These are phyloP conservation scores for Cladophialophora psammophila DNA, from an alignment of 2,329 filamentous ascomycete species.

Conservation along the genomic window DNA sequence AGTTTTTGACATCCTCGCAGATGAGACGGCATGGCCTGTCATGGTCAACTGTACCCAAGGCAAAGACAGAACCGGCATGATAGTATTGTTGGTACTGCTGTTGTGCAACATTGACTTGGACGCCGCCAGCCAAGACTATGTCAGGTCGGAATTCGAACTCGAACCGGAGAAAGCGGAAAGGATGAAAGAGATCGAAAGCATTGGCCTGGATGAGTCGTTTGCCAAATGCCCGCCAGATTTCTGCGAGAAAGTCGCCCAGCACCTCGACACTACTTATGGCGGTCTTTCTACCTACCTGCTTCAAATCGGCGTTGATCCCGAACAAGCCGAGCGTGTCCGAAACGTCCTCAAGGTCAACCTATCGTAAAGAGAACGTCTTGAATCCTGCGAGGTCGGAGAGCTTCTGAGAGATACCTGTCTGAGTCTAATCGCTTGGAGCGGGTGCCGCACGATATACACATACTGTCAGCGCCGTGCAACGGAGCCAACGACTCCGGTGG, in stretches of 20 bases:
- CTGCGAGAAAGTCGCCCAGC: constrained; percentile 64
- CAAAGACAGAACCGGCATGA: constrained; percentile 81
- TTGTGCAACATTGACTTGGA: constrained; percentile 56
- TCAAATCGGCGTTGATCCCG: constrained; percentile 64
- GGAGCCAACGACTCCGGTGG: too few species aligned
- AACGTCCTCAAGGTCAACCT: constrained; percentile 18
- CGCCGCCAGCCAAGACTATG: constrained; percentile 76
- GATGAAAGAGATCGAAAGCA: constrained; percentile 70
- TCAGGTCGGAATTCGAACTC: constrained; percentile 68
- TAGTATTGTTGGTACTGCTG: constrained; percentile 72
- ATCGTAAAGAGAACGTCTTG: background rate
- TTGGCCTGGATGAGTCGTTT: constrained; percentile 79
- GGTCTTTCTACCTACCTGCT: constrained; percentile 71
- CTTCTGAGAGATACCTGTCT: background rate
- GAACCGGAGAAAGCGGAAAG: constrained; percentile 67
- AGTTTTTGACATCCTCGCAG: constrained; percentile 71
- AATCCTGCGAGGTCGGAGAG: background rate
- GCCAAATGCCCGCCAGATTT: constrained; percentile 70
- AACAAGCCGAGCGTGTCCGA: constrained; percentile 51
- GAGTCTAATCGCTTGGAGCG: too few species aligned
- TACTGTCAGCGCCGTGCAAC: too few species aligned
- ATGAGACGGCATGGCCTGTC: constrained; percentile 64
- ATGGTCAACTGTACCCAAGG: constrained; percentile 87
- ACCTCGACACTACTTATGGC: constrained; percentile 70
- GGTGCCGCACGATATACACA: too few species aligned